phyloP scores from a whole-genome alignment of 139 green algal species.

The Chlamydomonas sp. region DNA sequence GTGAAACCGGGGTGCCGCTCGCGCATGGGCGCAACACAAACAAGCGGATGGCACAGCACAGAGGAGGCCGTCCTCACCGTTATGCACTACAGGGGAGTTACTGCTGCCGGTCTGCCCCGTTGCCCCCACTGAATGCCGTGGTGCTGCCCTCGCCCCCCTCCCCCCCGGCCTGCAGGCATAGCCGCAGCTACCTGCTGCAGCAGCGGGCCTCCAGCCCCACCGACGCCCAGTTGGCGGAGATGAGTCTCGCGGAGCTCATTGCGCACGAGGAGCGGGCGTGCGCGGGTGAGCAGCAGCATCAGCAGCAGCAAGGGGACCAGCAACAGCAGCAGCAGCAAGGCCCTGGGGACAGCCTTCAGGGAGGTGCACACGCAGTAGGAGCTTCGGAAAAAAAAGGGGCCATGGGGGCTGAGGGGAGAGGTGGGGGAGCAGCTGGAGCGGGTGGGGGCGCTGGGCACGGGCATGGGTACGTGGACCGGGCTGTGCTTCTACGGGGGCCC shows the following conservation, averaged over 20 bases:
- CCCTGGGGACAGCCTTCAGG: neutral
- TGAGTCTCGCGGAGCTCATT: conserved; percentile 21
- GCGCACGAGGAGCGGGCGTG: conserved; percentile 14
- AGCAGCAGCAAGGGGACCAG: neutral
- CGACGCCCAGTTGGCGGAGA: neutral
- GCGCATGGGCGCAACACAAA: no score
- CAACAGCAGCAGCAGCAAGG: neutral
- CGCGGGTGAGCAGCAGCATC: neutral
- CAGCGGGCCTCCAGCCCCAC: neutral
- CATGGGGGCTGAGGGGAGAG: no score
- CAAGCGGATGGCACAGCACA: no score
- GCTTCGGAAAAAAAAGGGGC: neutral
- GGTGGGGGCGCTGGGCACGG: neutral
- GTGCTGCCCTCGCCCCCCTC: no score
- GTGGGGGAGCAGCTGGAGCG: neutral
- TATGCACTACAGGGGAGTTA: no score
- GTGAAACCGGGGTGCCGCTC: no score
- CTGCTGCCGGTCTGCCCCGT: no score
- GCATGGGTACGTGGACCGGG: neutral
- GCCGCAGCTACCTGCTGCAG: neutral
- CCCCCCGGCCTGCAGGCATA: neutral
- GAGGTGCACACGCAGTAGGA: no score
- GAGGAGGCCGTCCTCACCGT: no score
- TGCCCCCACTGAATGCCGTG: no score
- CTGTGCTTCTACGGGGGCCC: conserved; percentile 5